These are phyloP conservation scores for Cylindricascospora bacillispora DNA, from an alignment of 1,139 yeast genomes.

Conservation along the genomic window DNA sequence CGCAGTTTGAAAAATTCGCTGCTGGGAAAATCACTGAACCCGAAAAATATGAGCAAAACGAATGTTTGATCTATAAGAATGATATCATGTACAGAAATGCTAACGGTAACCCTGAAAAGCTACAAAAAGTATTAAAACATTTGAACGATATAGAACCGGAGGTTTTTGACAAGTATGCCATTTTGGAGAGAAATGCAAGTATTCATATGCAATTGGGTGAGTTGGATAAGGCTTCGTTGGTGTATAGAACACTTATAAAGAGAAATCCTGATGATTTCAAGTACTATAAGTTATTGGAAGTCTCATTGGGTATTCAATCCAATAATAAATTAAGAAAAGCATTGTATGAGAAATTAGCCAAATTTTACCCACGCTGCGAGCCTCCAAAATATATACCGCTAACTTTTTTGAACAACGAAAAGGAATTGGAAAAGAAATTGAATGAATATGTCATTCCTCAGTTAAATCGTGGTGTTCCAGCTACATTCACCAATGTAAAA, in stretches of 20 bases:
- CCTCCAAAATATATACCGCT: constrained; percentile 71
- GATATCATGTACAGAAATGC: constrained; percentile 52
- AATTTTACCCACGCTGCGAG: constrained; percentile 74
- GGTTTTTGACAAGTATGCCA: constrained; percentile 52
- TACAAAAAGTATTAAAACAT: constrained; percentile 48
- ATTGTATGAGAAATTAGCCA: constrained; percentile 50
- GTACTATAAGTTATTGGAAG: constrained; percentile 58
- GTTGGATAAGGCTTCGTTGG: constrained; percentile 49
- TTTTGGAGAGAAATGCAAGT: constrained; percentile 55
- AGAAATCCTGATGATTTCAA: constrained; percentile 73
- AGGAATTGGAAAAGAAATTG: constrained; percentile 35
- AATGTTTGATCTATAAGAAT: constrained; percentile 64
- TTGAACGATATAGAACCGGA: constrained; percentile 41
- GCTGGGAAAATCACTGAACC: constrained; percentile 53
- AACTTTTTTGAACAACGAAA: constrained; percentile 50
- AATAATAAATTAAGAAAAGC: constrained; percentile 34
- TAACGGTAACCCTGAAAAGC: constrained; percentile 30
- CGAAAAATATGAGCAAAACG: constrained; percentile 69
- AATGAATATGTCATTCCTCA: constrained; percentile 44
- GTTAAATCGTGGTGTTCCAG: constrained; percentile 76
- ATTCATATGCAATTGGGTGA: constrained; percentile 36
- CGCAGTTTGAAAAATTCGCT: constrained; percentile 62
- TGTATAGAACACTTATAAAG: constrained; percentile 58
- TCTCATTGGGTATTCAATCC: constrained; percentile 37
- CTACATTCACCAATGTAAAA: constrained; percentile 76